Evolutionary conservation across 2,329 filamentous ascomycete species (phyloP), one percentile per base, ranked within the genome.

Genomic region (Neurospora sp.): DNA sequence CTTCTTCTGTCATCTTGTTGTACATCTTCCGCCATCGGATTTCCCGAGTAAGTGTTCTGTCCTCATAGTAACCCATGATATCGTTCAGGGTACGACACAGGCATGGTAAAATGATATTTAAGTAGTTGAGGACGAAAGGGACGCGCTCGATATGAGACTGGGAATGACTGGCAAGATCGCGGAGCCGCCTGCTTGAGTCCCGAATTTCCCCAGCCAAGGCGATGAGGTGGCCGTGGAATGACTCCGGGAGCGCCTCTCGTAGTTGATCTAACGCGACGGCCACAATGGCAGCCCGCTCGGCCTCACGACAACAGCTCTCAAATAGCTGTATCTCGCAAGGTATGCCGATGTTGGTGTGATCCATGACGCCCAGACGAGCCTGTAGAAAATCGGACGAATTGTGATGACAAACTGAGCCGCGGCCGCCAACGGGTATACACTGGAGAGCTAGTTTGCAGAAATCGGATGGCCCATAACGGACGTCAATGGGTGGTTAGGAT

Each of bases 21-120:
- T 85, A 87, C 86, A 89, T 88, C 73, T 82, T 82, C 57, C 83
- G 82, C 87, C 88, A 89, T 69, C 86, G 82, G 41, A 81, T 79
- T 71, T 84, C 81, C 69, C 82, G 83, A 19, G 81, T 79, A 57
- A 83, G 73, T 4, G 80, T 80, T 41, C 80, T 82, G 74, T 88
- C 83, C 40, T 87, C 82, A 74, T 87, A 84, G 76, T 83, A 83
- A 8, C 70, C 72, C 52, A 78, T 82, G 72, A 89, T 88, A 71
- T 88, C 86, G 57, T 81, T 77, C 17, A 89, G 76, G 0, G 84
- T 85, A 69, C 80, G 82, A 68, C 80, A 81, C 19, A 89, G 78
- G 69, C 86, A 87, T 0, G 87, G 87, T 2, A 89, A 79, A 17
- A 88, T 74, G 70, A 88, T 80, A 70, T 86, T 83, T 66, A 89